Conservation (phyloP, 2,329 filamentous ascomycete genomes). For the Emmonsia crescens region DNA sequence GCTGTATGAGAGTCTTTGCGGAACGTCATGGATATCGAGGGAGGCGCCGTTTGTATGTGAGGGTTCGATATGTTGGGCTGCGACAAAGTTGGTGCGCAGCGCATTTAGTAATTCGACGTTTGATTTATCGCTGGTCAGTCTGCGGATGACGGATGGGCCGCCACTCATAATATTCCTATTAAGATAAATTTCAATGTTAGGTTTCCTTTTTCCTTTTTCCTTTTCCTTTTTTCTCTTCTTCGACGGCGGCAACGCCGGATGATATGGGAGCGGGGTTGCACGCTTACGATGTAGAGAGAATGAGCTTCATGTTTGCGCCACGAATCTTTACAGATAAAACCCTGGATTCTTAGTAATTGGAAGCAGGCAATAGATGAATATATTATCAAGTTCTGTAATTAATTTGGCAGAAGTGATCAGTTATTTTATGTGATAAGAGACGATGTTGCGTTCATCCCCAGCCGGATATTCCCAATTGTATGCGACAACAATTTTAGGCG, state of each 20-base stretch:
- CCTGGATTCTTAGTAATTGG: not conserved
- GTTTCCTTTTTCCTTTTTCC: not conserved
- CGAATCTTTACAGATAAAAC: not conserved
- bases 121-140: slow-evolving; percentile 66
- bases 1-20: slow-evolving; percentile 16
- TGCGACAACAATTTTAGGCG: not conserved
- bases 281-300: slow-evolving; percentile 74
- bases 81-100: slow-evolving; percentile 69
- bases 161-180: slow-evolving; percentile 73
- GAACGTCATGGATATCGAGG: slow-evolving; percentile 7
- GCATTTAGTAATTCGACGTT: slow-evolving; percentile 89
- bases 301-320: slow-evolving; percentile 59
- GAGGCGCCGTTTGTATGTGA: slow-evolving; percentile 20
- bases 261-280: not conserved
- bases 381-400: not conserved
- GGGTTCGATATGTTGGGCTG: slow-evolving; percentile 53
- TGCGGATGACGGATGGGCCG: slow-evolving; percentile 73
- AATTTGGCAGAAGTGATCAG: not conserved
- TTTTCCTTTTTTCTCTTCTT: not conserved
- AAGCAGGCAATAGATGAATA: not conserved
- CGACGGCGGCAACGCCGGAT: not conserved
- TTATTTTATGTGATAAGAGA: not conserved
- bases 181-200: slow-evolving; percentile 3
- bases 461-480: not conserved
- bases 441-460: no score